A percentile compares a stretch with the other conserved stretches of the same genome.
Evolutionary conservation across 306 rosid genomes (phyloP).

Genomic region (Lupinus albus): DNA sequence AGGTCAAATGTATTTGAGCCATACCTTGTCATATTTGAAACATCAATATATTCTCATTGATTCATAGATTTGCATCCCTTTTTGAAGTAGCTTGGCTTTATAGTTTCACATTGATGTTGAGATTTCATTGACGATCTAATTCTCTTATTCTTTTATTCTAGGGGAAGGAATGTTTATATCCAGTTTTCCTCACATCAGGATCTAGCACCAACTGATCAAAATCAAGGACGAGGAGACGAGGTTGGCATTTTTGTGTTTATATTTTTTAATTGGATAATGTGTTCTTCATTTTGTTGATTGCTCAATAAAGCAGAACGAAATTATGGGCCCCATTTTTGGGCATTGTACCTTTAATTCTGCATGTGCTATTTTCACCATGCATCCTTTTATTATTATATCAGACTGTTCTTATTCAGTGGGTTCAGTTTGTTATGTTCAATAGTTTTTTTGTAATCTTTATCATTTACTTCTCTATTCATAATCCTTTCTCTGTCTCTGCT

Average conservation of each 20-base stretch:
- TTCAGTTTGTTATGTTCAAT: slow-evolving; percentile 31
- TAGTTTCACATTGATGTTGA: background rate
- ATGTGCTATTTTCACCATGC: background rate
- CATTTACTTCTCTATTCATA: slow-evolving; percentile 64
- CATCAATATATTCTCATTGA: too few species aligned
- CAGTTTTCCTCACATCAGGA: slow-evolving; percentile 95
- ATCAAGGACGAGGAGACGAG: slow-evolving; percentile 95
- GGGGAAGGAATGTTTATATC: slow-evolving; percentile 93
- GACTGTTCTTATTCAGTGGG: slow-evolving; percentile 30
- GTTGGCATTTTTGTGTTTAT: slow-evolving; percentile 49
- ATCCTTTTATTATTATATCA: slow-evolving; percentile 20
- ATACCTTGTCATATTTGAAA: too few species aligned
- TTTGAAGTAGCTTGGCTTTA: too few species aligned
- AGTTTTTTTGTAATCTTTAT: slow-evolving; percentile 48
- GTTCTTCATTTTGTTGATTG: slow-evolving; percentile 27
- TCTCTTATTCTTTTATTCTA: slow-evolving; percentile 38
- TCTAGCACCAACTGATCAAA: slow-evolving; percentile 80
- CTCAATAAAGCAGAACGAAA: background rate
- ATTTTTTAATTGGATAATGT: background rate
- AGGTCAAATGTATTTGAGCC: too few species aligned
- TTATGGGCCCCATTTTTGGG: background rate
- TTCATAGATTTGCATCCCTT: too few species aligned
- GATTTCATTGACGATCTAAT: background rate
- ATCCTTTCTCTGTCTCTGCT: slow-evolving; percentile 71
- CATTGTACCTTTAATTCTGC: background rate